These are phyloP conservation scores for Aphanomyces cochlioides DNA, from an alignment of 352 stramenopile genomes.

Conservation along the genomic window DNA sequence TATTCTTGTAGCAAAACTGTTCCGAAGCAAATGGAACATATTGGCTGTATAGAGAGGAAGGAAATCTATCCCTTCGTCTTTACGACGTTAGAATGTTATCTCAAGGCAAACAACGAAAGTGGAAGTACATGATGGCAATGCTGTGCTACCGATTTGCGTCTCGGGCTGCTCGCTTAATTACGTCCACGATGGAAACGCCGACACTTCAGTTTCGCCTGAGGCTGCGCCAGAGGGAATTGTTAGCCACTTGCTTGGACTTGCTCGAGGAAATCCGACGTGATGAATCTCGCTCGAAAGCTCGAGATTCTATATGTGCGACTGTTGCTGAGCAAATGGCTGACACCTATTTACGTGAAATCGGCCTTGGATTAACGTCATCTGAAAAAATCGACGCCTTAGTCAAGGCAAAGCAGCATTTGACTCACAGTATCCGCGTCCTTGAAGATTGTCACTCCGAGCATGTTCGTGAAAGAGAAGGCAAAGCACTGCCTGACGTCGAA, in stretches of 20 bases:
- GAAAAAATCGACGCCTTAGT: slow-evolving; percentile 34
- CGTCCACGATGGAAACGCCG: slow-evolving; percentile 52
- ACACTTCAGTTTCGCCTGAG: slow-evolving; percentile 61
- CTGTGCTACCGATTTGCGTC: slow-evolving; percentile 82
- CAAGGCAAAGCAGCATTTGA: slow-evolving; percentile 62
- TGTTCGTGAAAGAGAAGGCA: slow-evolving; percentile 30
- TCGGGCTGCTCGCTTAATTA: slow-evolving; percentile 57
- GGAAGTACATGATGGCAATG: slow-evolving; percentile 91
- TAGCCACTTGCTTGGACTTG: slow-evolving; percentile 71
- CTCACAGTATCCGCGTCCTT: slow-evolving; percentile 67
- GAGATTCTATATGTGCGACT: slow-evolving; percentile 74
- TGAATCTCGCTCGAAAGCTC: slow-evolving; percentile 48
- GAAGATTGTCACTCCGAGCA: slow-evolving; percentile 58
- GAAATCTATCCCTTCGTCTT: slow-evolving; percentile 69
- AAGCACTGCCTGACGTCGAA: background rate
- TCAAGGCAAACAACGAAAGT: slow-evolving; percentile 80
- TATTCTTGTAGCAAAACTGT: slow-evolving; percentile 48
- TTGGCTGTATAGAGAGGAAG: slow-evolving; percentile 76
- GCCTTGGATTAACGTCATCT: background rate
- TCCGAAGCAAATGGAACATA: slow-evolving; percentile 79
- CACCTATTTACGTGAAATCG: slow-evolving; percentile 63
- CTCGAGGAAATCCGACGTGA: slow-evolving; percentile 56
- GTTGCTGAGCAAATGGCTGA: slow-evolving; percentile 79
- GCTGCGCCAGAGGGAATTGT: slow-evolving; percentile 66
- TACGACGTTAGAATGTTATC: slow-evolving; percentile 83